These are phyloP conservation scores for Monotropa hypopitys DNA, from an alignment of 179 eudicot species.

Conservation along the genomic window DNA sequence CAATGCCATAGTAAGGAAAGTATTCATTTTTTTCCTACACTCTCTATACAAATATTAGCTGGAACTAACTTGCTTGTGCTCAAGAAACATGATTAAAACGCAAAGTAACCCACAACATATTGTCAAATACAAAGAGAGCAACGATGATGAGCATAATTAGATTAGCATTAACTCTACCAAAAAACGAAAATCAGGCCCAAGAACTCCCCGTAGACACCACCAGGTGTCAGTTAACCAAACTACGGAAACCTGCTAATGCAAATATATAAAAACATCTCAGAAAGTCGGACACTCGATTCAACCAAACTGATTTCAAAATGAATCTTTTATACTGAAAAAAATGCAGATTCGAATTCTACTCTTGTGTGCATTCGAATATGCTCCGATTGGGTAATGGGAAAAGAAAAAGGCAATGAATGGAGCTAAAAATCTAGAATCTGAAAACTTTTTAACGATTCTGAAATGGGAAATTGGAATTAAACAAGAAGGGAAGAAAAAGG, in stretches of 20 bases:
- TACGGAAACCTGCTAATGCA: background rate
- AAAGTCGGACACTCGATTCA: background rate
- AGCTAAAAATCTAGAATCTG: background rate
- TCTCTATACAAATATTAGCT: background rate
- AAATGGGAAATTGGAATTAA: background rate
- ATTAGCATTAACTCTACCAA: background rate
- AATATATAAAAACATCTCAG: background rate
- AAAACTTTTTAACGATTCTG: background rate
- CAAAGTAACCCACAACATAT: background rate
- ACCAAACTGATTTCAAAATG: too few relatives aligned
- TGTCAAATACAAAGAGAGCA: background rate
- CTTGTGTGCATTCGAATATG: background rate
- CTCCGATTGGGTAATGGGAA: background rate
- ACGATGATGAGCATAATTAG: background rate
- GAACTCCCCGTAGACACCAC: background rate
- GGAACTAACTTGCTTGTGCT: background rate
- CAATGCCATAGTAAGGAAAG: background rate
- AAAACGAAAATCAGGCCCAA: background rate
- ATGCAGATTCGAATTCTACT: background rate
- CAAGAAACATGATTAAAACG: background rate
- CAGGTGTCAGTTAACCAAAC: background rate
- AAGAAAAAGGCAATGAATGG: background rate
- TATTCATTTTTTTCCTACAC: background rate
- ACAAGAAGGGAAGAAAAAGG: background rate
- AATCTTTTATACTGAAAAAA: background rate